Percentiles rank a stretch among this genome's conserved stretches.
phyloP scores from a whole-genome alignment of 2,329 filamentous ascomycete genomes.

The Spiromastix sp. region DNA sequence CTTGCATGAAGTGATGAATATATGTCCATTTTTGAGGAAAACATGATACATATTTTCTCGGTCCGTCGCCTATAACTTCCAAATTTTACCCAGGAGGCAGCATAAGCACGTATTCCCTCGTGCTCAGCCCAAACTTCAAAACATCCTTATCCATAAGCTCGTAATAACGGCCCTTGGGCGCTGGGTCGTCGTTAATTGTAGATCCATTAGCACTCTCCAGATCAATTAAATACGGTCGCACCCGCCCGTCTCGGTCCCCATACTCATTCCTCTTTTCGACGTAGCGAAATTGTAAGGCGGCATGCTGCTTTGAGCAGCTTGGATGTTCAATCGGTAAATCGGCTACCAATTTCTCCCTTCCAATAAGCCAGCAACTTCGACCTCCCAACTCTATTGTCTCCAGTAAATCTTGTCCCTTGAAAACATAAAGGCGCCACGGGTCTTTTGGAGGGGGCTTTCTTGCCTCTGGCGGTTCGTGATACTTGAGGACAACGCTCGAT shows the following conservation, averaged over 20 bases:
- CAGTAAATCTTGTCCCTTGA: conserved; percentile 71
- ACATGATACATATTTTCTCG: too few relatives aligned
- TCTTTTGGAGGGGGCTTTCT: conserved; percentile 73
- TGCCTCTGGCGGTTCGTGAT: conserved; percentile 88
- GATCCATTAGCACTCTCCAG: conserved; percentile 91
- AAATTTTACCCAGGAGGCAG: conserved; percentile 39
- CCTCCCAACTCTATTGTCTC: conserved; percentile 68
- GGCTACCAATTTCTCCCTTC: conserved; percentile 67
- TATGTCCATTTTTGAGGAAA: too few relatives aligned
- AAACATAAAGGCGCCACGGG: conserved; percentile 83
- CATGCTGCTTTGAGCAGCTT: conserved; percentile 90
- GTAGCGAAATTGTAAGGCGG: conserved; percentile 85
- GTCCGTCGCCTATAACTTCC: too few relatives aligned
- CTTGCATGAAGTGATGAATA: too few relatives aligned
- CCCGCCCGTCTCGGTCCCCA: conserved; percentile 68
- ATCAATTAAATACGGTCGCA: conserved; percentile 85
- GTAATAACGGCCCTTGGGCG: conserved; percentile 69
- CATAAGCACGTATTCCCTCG: conserved; percentile 94
- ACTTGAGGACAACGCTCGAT: conserved; percentile 70
- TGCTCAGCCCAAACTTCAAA: conserved; percentile 75
- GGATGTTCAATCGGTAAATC: conserved; percentile 82
- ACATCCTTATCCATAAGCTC: conserved; percentile 86
- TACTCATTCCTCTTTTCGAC: conserved; percentile 75
- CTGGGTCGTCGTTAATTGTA: conserved; percentile 60
- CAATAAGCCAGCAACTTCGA: conserved; percentile 84